Base-by-base conservation (phyloP, 2,329 filamentous ascomycete genomes). In the Grosmannia clavigera region DNA sequence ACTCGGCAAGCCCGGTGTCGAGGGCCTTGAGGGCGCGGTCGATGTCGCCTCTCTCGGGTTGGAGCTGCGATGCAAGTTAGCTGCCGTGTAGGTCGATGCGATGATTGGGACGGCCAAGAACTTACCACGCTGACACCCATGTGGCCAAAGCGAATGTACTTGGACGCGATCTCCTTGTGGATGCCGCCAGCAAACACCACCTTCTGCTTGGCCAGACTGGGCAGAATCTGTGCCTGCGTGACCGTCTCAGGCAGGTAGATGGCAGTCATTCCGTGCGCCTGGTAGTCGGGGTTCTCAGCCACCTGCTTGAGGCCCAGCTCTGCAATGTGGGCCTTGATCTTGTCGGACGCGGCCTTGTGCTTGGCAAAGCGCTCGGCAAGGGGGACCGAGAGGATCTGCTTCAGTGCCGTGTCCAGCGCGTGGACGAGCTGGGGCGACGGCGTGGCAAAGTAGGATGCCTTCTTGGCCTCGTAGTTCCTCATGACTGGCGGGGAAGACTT, bases 401-500 rank as follows among this genome's bases (percentile, higher is more conserved):
- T 86, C 33, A 99, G 80, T 2, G 91, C 82, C 10, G 92, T 96
- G 80, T 99, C 87, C 43, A 99, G 82, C 55, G 94, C 94, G 74
- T 88, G 92, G 66, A 99, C 81, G 57, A 99, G 83, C 75, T 99
- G 94, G 16, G 94, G 94, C 5, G 92, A 91, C 0, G 94, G 94
- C 1, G 94, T 99, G 46, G 94, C 94, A 70, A 99, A 99, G 79
- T 99, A 99, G 2, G 91, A 95, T 46, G 94, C 84, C 78, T 97
- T 99, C 79, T 92, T 90, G 65, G 90, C 90, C 77, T 99, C 94
- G 75, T 99, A 99, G 77, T 96, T 97, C 77, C 94, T 85, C 92
- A 99, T 97, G 74, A 99, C 87, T 89, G 62, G 25, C 14, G 25
- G 25, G 25, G 22, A 10, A 38, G 3, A 50, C 38, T n/a, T 53